Evolutionary conservation across 1,139 yeast species (phyloP), one percentile per base, ranked within the genome.

Genomic region (Pneumocystis wakefieldiae): DNA sequence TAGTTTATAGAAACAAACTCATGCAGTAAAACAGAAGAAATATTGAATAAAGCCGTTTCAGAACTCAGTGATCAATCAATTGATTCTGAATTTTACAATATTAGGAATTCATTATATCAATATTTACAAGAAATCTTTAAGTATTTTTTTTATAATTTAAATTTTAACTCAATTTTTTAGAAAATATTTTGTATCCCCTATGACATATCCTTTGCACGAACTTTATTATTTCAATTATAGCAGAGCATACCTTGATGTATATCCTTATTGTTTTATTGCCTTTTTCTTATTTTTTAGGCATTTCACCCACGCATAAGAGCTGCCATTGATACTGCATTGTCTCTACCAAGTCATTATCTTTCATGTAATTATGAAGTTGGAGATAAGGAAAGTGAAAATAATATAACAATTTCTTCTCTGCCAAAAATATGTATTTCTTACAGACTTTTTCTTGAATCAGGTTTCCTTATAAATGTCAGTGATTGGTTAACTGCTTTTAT

Each of bases 401-500:
- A 24, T 19, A 1, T 8, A 10, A 3, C 10, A 48, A 10, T 48
- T 48, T 24, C 55, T 24, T 48, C 32, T 48, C 32, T 61, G 29
- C 66, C 66, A 28, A 61, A 65, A 7, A 57, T 64, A 39, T 28
- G 65, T 35, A 60, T 63, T 17, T 61, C 64, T 12, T 63, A 62
- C 42, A 38, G 55, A 28, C 60, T 65, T 17, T 65, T 62, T 53
- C 59, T 59, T 38, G 66, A 65, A 28, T 65, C 65, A 8, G 66
- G 66, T 8, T 62, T 59, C 42, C 59, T 65, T 59, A 60, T 65
- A 55, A 65, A 65, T 57, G 32, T 65, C 53, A 63, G 64, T 41
- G 65, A 65, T 57, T 65, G 66, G 66, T 63, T 55, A 32, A 59
- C 61, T 28, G 66, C 66, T 14, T 65, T 63, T 42, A 19, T 41